phyloP scores from a whole-genome alignment of 371 early-diverging fungal genomes.

The Haplosporangium sp. region DNA sequence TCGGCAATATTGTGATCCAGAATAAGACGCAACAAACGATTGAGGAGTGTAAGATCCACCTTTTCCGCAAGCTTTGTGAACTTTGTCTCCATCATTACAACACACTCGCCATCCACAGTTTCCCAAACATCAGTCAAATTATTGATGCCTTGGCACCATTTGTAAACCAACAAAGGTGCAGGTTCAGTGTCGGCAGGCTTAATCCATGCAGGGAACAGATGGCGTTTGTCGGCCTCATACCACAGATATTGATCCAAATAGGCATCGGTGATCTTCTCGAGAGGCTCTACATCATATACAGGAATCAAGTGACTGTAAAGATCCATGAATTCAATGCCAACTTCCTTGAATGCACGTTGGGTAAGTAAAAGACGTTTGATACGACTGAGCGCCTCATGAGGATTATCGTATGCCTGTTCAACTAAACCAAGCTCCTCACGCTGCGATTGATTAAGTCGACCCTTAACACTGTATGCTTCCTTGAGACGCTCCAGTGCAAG shows the following conservation, averaged over 20 bases:
- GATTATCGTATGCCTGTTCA: constrained; percentile 98
- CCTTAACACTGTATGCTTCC: constrained; percentile 96
- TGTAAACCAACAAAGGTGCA: constrained; percentile 95
- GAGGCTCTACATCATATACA: constrained; percentile 96
- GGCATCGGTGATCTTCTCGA: constrained; percentile 99
- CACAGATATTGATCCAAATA: constrained; percentile 99
- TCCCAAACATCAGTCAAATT: constrained; percentile 97
- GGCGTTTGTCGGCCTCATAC: constrained; percentile 94
- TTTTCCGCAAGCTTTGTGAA: constrained; percentile 95
- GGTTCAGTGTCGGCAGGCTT: constrained; percentile 98
- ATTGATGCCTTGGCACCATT: constrained; percentile 98
- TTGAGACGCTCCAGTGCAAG: constrained; percentile 96
- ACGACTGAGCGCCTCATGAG: constrained; percentile 93
- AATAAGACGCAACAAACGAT: constrained; percentile 94
- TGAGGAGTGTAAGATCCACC: constrained; percentile 97
- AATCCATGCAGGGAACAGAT: constrained; percentile 97
- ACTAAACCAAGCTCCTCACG: constrained; percentile 97
- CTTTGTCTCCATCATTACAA: constrained; percentile 94
- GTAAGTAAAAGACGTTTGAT: constrained; percentile 97
- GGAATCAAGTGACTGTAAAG: constrained; percentile 95
- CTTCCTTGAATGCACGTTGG: constrained; percentile 99
- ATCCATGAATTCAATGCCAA: constrained; percentile 99
- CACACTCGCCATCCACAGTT: constrained; percentile 91
- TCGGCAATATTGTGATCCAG: constrained; percentile 99
- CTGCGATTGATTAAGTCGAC: constrained; percentile 95